A percentile compares a stretch with the other conserved stretches of the same genome.
These are phyloP conservation scores for Ophiostoma tasmaniense DNA, from an alignment of 2,329 filamentous ascomycete genomes.

Conservation along the genomic window DNA sequence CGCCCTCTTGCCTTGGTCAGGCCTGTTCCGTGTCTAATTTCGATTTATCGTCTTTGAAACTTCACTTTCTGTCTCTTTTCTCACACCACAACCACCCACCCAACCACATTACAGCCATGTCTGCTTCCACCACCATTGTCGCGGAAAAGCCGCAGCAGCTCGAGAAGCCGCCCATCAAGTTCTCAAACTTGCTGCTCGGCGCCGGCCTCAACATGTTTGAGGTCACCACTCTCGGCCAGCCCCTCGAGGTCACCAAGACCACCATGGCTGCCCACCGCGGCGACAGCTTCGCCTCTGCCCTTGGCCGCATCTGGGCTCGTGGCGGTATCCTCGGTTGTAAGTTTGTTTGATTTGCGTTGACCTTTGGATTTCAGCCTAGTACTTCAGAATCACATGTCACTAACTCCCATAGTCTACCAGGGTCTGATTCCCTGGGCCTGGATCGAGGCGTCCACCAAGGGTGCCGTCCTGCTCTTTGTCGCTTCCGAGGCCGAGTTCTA, in stretches of 20 bases:
- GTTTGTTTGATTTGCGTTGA: constrained; percentile 31
- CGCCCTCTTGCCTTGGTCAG: constrained; percentile 96
- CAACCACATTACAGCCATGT: constrained; percentile 40
- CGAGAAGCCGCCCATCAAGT: constrained; percentile 99
- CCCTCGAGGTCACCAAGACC: constrained; percentile 97
- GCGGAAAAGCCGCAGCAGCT: constrained; percentile 46
- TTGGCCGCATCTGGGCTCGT: constrained; percentile 83
- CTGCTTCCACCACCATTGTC: constrained; percentile 44
- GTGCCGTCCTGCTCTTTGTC: constrained; percentile 96
- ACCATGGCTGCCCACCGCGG: constrained; percentile 97
- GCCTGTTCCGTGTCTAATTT: constrained; percentile 42
- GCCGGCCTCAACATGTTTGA: constrained; percentile 95
- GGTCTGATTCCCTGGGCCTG: constrained; percentile 99
- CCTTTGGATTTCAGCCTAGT: too few species aligned
- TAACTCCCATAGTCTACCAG: constrained; percentile 70
- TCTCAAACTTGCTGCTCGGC: constrained; percentile 94
- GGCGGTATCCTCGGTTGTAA: constrained; percentile 90
- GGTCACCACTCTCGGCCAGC: constrained; percentile 61
- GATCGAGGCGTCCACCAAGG: constrained; percentile 99
- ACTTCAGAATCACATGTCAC: constrained; percentile 4
- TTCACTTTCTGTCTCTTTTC: background rate
- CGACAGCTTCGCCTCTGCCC: constrained; percentile 74
- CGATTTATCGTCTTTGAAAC: constrained; percentile 15
- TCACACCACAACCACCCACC: background rate
- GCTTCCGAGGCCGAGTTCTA: constrained; percentile 97